These are phyloP conservation scores for Phalaenopsis aphrodite DNA, from an alignment of 106 monocot species.

Conservation along the genomic window DNA sequence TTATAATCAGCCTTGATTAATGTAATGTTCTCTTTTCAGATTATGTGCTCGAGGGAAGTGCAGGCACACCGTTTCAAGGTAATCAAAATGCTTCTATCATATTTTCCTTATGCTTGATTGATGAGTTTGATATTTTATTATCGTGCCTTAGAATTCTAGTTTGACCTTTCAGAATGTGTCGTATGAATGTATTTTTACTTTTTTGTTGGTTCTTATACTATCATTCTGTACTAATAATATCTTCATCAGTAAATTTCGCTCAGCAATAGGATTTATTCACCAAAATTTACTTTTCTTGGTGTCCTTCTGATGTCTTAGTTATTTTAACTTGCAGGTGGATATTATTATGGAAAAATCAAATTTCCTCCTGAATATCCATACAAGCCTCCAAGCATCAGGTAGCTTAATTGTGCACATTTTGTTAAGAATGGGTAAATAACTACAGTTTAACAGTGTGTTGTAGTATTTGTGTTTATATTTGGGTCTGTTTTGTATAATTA, in stretches of 20 bases:
- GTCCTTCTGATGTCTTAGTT: conserved; percentile 1
- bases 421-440: not conserved
- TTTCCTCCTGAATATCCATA: conserved; percentile 96
- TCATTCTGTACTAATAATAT: conserved; percentile 4
- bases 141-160: not conserved
- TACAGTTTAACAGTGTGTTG: not conserved
- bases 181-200: not conserved
- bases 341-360: conserved; percentile 96
- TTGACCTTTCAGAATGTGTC: not conserved
- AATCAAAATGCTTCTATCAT: conserved; percentile 4
- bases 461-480: not conserved
- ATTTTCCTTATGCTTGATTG: not conserved
- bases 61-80: conserved; percentile 95
- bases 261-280: not conserved
- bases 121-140: not conserved
- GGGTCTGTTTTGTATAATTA: not conserved
- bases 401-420: conserved; percentile 1
- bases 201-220: not conserved
- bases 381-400: conserved; percentile 99
- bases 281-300: not conserved
- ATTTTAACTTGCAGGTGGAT: conserved; percentile 55
- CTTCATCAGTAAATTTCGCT: conserved; percentile 1
- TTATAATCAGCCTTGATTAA: not conserved
- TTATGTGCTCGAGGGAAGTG: conserved; percentile 98
- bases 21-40: conserved; percentile 37